phyloP scores from a whole-genome alignment of 805 yeast species.

The Monosporozyma aquatica region DNA sequence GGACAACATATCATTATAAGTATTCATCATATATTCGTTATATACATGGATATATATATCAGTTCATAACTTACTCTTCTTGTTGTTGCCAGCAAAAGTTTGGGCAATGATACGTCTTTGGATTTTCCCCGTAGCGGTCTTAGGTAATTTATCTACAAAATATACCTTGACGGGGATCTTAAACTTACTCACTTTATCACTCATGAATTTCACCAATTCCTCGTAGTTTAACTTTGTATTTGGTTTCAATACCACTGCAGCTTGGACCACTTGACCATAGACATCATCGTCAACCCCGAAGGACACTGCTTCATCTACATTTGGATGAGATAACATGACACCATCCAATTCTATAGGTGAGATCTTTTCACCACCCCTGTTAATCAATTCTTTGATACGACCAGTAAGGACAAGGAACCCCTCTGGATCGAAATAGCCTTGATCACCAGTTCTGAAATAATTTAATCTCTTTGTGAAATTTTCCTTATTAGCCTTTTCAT shows the following conservation, averaged over 20 bases:
- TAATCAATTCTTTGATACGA: constrained; percentile 63
- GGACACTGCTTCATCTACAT: constrained; percentile 60
- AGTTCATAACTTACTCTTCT: not conserved
- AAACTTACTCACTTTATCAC: constrained; percentile 41
- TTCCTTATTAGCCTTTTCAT: constrained; percentile 60
- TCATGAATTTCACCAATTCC: constrained; percentile 41
- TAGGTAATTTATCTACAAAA: constrained; percentile 55
- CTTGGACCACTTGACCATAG: constrained; percentile 65
- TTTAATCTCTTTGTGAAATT: constrained; percentile 47
- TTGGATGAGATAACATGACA: constrained; percentile 48
- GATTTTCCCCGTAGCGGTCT: constrained; percentile 71
- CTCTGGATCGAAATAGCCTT: constrained; percentile 52
- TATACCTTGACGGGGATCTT: constrained; percentile 52
- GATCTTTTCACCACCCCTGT: constrained; percentile 72
- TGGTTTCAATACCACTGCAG: constrained; percentile 51
- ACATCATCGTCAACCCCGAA: constrained; percentile 59
- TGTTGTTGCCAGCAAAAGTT: constrained; percentile 31
- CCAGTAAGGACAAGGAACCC: constrained; percentile 58
- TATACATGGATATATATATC: not conserved
- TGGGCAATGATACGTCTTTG: constrained; percentile 57
- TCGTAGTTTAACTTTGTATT: constrained; percentile 32
- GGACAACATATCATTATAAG: no score
- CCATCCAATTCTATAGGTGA: constrained; percentile 65
- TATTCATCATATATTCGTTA: no score
- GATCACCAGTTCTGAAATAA: constrained; percentile 73